These are phyloP conservation scores for Lycium barbarum DNA, from an alignment of 257 asterid genomes.

Conservation along the genomic window DNA sequence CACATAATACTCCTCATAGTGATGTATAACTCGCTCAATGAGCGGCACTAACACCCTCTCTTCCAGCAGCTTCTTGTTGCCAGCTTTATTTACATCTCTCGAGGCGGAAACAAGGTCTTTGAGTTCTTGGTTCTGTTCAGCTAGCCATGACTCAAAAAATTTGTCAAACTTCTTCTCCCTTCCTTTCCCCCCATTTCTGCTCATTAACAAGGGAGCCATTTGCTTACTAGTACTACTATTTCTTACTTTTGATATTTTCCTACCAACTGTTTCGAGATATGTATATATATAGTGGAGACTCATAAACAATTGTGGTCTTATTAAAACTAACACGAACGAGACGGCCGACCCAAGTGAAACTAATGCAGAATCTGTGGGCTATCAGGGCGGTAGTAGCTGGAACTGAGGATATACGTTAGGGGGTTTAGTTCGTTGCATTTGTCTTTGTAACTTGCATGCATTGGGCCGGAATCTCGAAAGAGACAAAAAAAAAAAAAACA, in stretches of 20 bases:
- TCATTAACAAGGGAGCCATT: background rate
- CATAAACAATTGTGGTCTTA: background rate
- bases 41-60: conserved; percentile 28
- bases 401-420: background rate
- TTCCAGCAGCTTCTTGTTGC: background rate
- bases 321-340: too few relatives aligned
- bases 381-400: too few relatives aligned
- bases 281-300: background rate
- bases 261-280: background rate
- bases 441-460: background rate
- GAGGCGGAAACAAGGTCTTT: conserved; percentile 49
- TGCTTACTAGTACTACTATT: too few relatives aligned
- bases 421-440: background rate
- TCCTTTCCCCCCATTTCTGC: background rate
- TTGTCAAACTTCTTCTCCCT: conserved; percentile 41
- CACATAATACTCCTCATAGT: conserved; percentile 62
- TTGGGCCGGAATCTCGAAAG: background rate
- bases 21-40: conserved; percentile 45
- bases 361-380: background rate
- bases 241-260: too few relatives aligned
- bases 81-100: background rate
- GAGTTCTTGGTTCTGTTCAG: conserved; percentile 56
- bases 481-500: background rate
- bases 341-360: too few relatives aligned
- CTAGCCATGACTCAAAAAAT: conserved; percentile 61